These are phyloP conservation scores for Cyberlindnera mississippiensis DNA, from an alignment of 805 yeast species.

Conservation along the genomic window DNA sequence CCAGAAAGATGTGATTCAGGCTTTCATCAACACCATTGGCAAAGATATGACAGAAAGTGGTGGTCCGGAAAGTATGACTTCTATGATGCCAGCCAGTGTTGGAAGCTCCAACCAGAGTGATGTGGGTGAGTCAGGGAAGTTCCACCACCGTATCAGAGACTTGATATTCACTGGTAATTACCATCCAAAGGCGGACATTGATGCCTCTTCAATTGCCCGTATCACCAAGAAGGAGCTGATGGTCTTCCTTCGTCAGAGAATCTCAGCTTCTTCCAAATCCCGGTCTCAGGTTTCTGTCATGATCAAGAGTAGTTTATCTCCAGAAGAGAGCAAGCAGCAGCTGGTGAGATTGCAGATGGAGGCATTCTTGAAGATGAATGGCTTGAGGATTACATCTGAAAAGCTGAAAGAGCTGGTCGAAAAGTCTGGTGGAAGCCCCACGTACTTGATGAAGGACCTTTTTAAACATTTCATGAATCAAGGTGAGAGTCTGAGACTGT, in stretches of 20 bases:
- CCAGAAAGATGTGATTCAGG: conserved; percentile 29
- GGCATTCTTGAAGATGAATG: conserved; percentile 43
- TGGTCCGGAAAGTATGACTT: conserved; percentile 34
- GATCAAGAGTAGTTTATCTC: conserved; percentile 35
- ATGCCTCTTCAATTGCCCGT: conserved; percentile 23
- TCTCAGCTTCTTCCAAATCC: conserved; percentile 34
- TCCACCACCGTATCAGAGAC: conserved; percentile 39
- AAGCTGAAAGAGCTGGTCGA: conserved; percentile 37
- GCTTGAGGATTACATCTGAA: conserved; percentile 41
- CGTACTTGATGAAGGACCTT: conserved; percentile 36
- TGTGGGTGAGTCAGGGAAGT: conserved; percentile 28
- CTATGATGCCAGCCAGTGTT: conserved; percentile 33
- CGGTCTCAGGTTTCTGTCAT: conserved; percentile 39
- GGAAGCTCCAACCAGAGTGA: conserved; percentile 30
- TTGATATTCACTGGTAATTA: conserved; percentile 16
- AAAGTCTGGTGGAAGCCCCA: conserved; percentile 35
- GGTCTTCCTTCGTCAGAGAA: conserved; percentile 31
- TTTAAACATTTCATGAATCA: conserved; percentile 39
- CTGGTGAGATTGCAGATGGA: conserved; percentile 39
- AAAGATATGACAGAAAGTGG: conserved; percentile 20
- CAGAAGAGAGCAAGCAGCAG: conserved; percentile 35
- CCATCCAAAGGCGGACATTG: conserved; percentile 18
- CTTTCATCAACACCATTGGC: conserved; percentile 32
- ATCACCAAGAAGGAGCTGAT: conserved; percentile 32
- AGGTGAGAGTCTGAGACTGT: conserved; percentile 38